These are phyloP conservation scores for Trichoderma reesei DNA, from an alignment of 495 filamentous ascomycete species.

Conservation along the genomic window DNA sequence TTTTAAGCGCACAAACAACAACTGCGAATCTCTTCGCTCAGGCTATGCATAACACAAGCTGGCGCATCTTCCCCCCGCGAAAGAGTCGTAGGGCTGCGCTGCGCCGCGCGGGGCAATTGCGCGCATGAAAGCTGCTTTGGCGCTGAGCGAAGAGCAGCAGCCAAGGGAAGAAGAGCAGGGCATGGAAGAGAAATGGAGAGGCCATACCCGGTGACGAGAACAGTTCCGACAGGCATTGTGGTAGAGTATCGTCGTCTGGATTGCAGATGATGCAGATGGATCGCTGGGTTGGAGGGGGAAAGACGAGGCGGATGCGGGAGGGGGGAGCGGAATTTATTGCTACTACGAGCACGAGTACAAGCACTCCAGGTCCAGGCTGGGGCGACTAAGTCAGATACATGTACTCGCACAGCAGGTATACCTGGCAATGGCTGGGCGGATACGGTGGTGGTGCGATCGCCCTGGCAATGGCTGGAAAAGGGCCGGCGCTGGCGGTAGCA, in stretches of 20 bases:
- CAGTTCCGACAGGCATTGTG: constrained; percentile 72
- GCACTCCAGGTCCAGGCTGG: neutral
- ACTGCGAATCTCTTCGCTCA: no score
- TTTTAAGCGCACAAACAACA: no score
- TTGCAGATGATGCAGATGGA: neutral
- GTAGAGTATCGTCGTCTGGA: constrained; percentile 28
- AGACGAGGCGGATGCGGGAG: neutral
- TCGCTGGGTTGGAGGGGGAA: neutral
- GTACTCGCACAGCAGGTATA: neutral
- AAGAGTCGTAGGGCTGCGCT: no score
- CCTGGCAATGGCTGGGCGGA: neutral
- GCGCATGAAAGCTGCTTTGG: neutral
- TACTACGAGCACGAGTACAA: neutral
- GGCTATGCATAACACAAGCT: no score
- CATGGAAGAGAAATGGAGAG: constrained; percentile 16
- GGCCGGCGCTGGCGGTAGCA: neutral
- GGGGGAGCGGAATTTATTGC: constrained; percentile 6
- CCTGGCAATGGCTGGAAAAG: neutral
- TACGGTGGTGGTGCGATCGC: neutral
- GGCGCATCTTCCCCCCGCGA: no score
- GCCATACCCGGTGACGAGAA: constrained; percentile 82
- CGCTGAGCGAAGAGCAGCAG: neutral
- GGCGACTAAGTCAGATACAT: neutral
- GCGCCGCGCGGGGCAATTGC: neutral
- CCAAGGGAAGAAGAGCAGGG: constrained; percentile 13